Evolutionary conservation across 139 green algal genomes (phyloP), one percentile per base, ranked within the genome.

Genomic region (Chlorella sp.): DNA sequence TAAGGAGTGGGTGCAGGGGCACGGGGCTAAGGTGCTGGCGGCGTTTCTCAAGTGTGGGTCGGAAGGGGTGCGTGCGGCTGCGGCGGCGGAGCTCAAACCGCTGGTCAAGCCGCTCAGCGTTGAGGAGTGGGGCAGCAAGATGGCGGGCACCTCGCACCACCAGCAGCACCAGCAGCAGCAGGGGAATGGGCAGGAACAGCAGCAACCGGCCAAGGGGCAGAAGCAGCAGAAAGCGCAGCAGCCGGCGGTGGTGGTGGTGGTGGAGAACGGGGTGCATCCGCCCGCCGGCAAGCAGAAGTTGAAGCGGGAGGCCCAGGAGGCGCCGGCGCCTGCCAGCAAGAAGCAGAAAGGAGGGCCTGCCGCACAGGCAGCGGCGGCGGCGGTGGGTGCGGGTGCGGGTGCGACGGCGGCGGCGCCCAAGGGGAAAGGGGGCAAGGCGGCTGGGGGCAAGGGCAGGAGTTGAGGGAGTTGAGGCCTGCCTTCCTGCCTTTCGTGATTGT

Each of bases 11-110:
- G 72, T 85, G 29, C 80, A 74, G 29, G 78, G 68, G 1, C 88
- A 93, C 74, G 88, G 74, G 0, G 89, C 88, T 65, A 94, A 94
- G 79, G 83, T 93, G 49, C 66, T 93, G 31, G 86, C 86, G 36
- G 86, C 83, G n/a, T 31, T 90, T 68, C 24, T 87, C 59, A 64
- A 81, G 3, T 83, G 83, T 74, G 84, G 82, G 2, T 75, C 70
- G 17, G 33, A 6, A 33, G 31, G 64, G 0, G 82, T 86, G 2
- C 70, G 42, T 60, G 33, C 31, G 35, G 77, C 60, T 17, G 85
- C 74, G 1, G 51, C 50, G 1, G 76, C 71, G 35, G 85, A 92
- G 77, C 69, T 91, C 32, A 10, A 62, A 31, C 50, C 77, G 2
- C 30, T 85, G 70, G 6, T 74, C 1, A 72, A 72, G 42, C 42